Conservation (phyloP, 805 yeast species). For the Osmozyma mogii region DNA sequence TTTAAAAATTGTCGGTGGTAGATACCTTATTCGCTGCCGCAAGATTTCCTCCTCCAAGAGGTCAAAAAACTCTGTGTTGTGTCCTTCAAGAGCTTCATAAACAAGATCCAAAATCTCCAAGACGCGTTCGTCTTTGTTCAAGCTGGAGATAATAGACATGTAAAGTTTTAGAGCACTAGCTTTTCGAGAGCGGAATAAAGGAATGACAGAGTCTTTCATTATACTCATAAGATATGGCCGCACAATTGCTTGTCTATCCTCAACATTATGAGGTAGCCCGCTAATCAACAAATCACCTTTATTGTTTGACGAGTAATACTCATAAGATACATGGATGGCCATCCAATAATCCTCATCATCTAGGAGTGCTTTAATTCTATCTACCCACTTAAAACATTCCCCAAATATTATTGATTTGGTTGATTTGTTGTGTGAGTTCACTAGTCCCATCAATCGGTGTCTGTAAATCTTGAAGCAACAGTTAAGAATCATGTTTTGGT, state of each 20-base stretch:
- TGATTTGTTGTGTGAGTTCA: constrained; percentile 7
- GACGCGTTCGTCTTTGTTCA: constrained; percentile 6
- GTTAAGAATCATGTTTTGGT: constrained; percentile 3
- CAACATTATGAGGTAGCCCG: constrained; percentile 47
- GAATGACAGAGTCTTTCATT: constrained; percentile 43
- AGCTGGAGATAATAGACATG: constrained; percentile 10
- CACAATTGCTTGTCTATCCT: constrained; percentile 41
- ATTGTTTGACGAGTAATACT: constrained; percentile 41
- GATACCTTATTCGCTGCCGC: constrained; percentile 32
- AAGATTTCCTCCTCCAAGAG: constrained; percentile 46
- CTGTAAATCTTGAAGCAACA: constrained; percentile 17
- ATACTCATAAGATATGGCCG: constrained; percentile 48
- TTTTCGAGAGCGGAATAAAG: constrained; percentile 25
- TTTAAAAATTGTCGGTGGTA: constrained; percentile 62
- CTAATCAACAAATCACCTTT: constrained; percentile 40
- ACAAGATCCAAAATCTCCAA: constrained; percentile 13
- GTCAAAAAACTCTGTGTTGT: constrained; percentile 39
- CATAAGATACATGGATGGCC: constrained; percentile 51
- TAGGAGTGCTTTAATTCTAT: constrained; percentile 42
- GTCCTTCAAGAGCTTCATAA: constrained; percentile 21
- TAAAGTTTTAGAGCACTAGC: constrained; percentile 9
- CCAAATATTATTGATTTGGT: constrained; percentile 44
- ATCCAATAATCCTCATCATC: constrained; percentile 39
- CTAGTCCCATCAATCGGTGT: constrained; percentile 15
- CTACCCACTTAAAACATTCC: constrained; percentile 62